These are phyloP conservation scores for Collybiopsis luxurians DNA, from an alignment of 768 basidiomycete genomes.

Conservation along the genomic window DNA sequence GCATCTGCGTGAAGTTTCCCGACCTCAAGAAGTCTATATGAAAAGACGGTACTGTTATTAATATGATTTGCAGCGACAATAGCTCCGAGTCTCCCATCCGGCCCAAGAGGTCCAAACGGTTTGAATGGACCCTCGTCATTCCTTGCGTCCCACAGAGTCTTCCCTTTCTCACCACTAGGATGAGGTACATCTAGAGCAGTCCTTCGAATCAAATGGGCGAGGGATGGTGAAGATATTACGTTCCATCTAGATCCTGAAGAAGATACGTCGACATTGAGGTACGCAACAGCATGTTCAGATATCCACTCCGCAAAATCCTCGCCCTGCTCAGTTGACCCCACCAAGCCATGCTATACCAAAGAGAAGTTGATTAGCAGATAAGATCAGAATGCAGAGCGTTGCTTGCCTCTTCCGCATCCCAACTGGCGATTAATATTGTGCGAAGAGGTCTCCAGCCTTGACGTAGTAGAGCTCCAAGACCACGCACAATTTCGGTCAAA, in stretches of 20 bases:
- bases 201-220: constrained; percentile 69
- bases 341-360: constrained; percentile 53
- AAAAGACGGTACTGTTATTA: constrained; percentile 14
- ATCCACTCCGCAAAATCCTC: constrained; percentile 91
- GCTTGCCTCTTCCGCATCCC: constrained; percentile 73
- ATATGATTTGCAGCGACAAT: constrained; percentile 64
- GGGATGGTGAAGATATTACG: constrained; percentile 23
- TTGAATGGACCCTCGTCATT: constrained; percentile 54
- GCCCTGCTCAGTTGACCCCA: constrained; percentile 91
- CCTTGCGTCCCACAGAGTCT: constrained; percentile 78
- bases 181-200: constrained; percentile 74
- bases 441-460: constrained; percentile 69
- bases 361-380: neutral
- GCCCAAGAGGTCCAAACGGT: constrained; percentile 42
- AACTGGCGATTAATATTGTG: constrained; percentile 73
- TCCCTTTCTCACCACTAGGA: constrained; percentile 54
- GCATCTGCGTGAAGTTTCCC: constrained; percentile 34
- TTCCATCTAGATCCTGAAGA: constrained; percentile 59
- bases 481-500: constrained; percentile 53
- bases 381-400: neutral
- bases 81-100: constrained; percentile 39
- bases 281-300: constrained; percentile 74
- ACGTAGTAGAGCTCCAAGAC: constrained; percentile 46
- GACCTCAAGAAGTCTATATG: neutral
- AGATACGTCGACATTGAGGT: constrained; percentile 79